Evolutionary conservation across 306 rosid genomes (phyloP).

Genomic region (Fragaria nilgerrensis): DNA sequence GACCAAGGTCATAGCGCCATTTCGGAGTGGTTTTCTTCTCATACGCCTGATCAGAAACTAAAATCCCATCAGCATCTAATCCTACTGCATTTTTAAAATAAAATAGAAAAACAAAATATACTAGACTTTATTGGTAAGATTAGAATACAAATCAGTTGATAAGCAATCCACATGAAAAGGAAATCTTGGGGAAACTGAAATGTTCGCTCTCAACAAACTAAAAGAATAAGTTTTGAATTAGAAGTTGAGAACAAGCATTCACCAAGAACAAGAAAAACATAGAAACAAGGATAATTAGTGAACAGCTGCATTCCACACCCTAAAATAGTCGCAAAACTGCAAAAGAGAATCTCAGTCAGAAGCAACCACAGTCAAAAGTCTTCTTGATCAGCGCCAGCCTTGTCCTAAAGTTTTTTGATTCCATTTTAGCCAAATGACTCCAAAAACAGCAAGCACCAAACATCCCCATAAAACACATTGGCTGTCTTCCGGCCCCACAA

Average conservation of each 20-base stretch:
- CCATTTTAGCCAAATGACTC: not conserved
- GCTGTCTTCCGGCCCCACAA: too few relatives aligned
- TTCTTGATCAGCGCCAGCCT: not conserved
- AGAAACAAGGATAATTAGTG: not conserved
- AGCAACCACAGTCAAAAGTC: not conserved
- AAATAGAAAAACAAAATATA: too few relatives aligned
- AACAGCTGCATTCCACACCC: not conserved
- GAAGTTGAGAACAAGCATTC: not conserved
- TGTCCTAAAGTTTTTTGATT: not conserved
- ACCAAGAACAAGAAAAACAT: not conserved
- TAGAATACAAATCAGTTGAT: not conserved
- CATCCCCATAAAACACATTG: not conserved
- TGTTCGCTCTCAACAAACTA: not conserved
- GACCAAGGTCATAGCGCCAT: slow-evolving; percentile 98
- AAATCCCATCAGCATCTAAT: slow-evolving; percentile 29
- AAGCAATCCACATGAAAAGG: not conserved
- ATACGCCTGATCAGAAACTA: slow-evolving; percentile 65
- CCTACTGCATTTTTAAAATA: not conserved
- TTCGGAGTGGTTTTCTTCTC: slow-evolving; percentile 93
- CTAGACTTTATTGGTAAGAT: not conserved
- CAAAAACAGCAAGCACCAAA: not conserved
- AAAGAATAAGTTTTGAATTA: not conserved
- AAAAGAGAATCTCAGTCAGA: not conserved
- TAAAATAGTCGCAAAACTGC: not conserved
- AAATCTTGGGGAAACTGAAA: not conserved